Evolutionary conservation across 768 basidiomycete species (phyloP), one percentile per base, ranked within the genome.

Genomic region (Psilocybe cubensis): DNA sequence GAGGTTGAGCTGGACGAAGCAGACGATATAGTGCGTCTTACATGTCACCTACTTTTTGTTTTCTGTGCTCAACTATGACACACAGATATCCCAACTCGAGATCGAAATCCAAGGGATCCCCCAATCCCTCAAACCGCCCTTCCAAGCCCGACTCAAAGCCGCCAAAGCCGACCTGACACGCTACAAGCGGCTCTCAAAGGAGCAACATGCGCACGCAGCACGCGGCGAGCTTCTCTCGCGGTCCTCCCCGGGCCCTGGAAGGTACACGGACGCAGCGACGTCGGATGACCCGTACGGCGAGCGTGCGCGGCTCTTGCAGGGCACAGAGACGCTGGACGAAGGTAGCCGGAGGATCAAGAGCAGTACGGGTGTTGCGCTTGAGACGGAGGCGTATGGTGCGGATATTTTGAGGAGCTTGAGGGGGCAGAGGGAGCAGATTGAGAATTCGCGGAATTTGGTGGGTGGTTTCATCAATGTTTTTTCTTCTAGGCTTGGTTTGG

Each of bases 1-100:
- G 91, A 94, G 67, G 86, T 93, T 68, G 94, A 95, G 67, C 76
- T 98, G 0, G 95, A 97, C 65, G 96, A 96, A 67, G 95, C 94
- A 0, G 94, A 96, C 60, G 96, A 97, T 77, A 91, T 96, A 71
- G 94, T 91, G 62, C 45, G 89, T 72, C 8, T 48, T 23, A 54
- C 40, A 2, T 8, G 8, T 40, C 24, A 20, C 20, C 29, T 46
- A 7, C 11, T 4, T 43, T 4, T 7, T 18, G 20, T 48, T 46
- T 21, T 51, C 47, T 11, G 43, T 40, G 8, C 50, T 38, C 53
- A 29, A 29, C 12, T 65, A 21, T 24, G 3, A 45, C 17, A 14
- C 21, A 11, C 11, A 97, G 94, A 80, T 97, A 55, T 92, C 92
- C 35, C 95, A 96, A 78, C 91, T 98, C 80, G 94, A 96, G 71